Base-by-base conservation (phyloP, 2,329 filamentous ascomycete species). In the Parasarocladium wereldwijsianum region DNA sequence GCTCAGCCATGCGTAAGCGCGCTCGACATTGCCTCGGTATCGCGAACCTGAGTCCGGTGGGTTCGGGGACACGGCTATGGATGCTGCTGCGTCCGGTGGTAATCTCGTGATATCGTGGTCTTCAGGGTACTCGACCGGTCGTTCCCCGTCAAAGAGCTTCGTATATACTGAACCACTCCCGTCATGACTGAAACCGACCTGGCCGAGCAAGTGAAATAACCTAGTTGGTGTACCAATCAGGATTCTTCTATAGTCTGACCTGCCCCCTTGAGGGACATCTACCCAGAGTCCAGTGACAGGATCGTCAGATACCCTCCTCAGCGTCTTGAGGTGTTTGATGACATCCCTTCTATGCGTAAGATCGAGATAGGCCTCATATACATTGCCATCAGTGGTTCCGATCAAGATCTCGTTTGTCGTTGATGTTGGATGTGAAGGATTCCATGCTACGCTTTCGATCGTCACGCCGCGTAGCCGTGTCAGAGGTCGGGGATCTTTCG, bases 361-460 rank as follows among this genome's bases (percentile, higher is more conserved):
- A 94, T 98, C 90, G 46, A 98, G 87, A 44, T 84, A 96, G 12
- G 78, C 78, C 55, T 98, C 90, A 55, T 93, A 96, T 18, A 98
- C 72, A 51, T 84, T 90, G 16, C 90, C 90, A 54, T 96, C 90
- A n/a, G 81, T 74, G 8, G 85, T 78, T 19, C 90, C 90, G 18
- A 98, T 57, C 7, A 98, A 60, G 21, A 98, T 96, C 60, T 98
- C 90, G 34, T 90, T 69, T 3, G 90, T 98, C 2, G 85, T 93
- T 3, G 86, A 83, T 7, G 87, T 96, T 4, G 90, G 90, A 27
- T 87, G 63, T 3, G 83, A 85, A 2, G 90, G 85, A 45, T 92
- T 94, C 90, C 90, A 98, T 20, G 87, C 85, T 36, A 98, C 66
- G 38, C 79, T 80, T 52, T 94, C 86, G 35, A 98, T 83, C 7